Evolutionary conservation across 371 early-diverging fungal genomes (phyloP), one percentile per base, ranked within the genome.

Genomic region (Coemansia sp.): DNA sequence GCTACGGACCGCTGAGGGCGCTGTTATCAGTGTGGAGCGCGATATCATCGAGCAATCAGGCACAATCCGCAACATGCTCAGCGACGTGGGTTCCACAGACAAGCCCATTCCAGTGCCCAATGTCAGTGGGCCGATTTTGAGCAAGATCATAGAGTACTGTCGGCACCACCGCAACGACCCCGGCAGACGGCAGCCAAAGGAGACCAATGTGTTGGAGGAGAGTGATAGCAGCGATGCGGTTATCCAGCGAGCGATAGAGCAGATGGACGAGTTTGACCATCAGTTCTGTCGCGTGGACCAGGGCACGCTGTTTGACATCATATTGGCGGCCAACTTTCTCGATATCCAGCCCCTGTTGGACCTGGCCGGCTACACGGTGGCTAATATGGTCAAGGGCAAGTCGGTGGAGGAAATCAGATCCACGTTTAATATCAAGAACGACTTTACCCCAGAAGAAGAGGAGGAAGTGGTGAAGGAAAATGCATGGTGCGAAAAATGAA

Each of bases 311-410:
- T 90, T 89, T 54, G 90, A 90, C 67, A 84, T 91, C 36, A 86
- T 90, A 61, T 67, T 88, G 62, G 98, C 98, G 55, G 93, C 97
- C 49, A 96, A 98, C 81, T 96, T 95, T 76, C 86, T 98, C 62
- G 94, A 96, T 80, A 97, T 96, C 81, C 94, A 94, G 82, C 90
- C 88, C 29, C 81, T 98, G 64, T 81, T 98, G 40, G 94, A 94
- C 80, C 86, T 95, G 49, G 94, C 93, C 36, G 97, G 97, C 83
- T 95, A 95, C 83, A 96, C 92, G 11, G 94, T 95, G 55, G 97
- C 98, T 58, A 95, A 94, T 77, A 94, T 94, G 94, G 96, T 98
- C 82, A 93, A 92, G 72, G 95, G 87, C 53, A 96, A 94, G 83
- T 85, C 87, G 32, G 90, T 94, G 12, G 94, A 95, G 77, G 94